phyloP scores from a whole-genome alignment of 306 rosid genomes.

The Abrus precatorius region DNA sequence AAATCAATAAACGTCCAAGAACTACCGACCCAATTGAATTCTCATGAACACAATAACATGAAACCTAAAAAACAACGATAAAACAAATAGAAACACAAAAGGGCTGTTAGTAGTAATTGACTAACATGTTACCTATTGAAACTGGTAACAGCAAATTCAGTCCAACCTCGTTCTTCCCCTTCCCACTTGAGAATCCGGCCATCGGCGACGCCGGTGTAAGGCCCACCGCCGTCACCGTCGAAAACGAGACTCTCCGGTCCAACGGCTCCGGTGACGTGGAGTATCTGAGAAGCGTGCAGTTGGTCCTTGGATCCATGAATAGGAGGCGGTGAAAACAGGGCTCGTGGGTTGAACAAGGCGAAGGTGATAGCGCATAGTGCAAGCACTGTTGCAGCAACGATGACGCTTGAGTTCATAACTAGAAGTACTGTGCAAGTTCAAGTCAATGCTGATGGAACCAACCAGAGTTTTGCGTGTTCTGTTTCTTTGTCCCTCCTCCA shows the following conservation, averaged over 20 bases:
- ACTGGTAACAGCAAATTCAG: conserved; percentile 76
- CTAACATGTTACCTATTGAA: conserved; percentile 61
- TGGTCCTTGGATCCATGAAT: conserved; percentile 61
- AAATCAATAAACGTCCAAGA: not conserved
- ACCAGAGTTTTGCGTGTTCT: not conserved
- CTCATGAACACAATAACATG: not conserved
- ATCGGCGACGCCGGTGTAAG: conserved; percentile 91
- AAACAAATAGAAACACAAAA: not conserved
- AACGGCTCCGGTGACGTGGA: conserved; percentile 63
- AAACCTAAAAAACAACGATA: not conserved
- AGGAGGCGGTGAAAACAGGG: conserved; percentile 49
- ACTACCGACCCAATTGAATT: not conserved
- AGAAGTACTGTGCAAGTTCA: not conserved
- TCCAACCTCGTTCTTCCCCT: conserved; percentile 71
- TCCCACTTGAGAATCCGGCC: conserved; percentile 89
- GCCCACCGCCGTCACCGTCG: conserved; percentile 75
- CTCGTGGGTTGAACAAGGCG: conserved; percentile 36
- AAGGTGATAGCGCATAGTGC: conserved; percentile 51
- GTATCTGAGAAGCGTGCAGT: conserved; percentile 61
- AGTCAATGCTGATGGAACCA: not conserved
- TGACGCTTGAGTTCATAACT: conserved; percentile 53
- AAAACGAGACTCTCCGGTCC: conserved; percentile 96
- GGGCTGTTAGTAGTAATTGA: not conserved
- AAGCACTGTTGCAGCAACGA: conserved; percentile 48
- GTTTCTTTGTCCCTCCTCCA: not conserved